Conservation (phyloP, 192 early-diverging fungal genomes). For the Backusella psychrophila region DNA sequence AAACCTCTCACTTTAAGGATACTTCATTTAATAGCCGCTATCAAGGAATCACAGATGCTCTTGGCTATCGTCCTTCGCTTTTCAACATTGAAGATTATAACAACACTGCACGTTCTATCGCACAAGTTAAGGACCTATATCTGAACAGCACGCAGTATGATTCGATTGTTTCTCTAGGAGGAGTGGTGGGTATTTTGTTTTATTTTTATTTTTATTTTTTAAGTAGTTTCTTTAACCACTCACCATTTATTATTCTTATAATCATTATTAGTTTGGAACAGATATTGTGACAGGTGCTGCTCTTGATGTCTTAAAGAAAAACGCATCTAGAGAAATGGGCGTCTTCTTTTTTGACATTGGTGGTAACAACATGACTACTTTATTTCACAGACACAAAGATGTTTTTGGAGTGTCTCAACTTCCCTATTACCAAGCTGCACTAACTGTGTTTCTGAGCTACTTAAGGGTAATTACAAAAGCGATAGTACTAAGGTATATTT, state of each 20-base stretch:
- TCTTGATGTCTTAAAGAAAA: neutral
- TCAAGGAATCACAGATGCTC: neutral
- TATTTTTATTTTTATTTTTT: neutral
- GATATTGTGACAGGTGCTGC: neutral
- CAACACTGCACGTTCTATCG: neutral
- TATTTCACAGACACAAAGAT: conserved; percentile 2
- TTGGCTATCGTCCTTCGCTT: neutral
- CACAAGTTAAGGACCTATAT: neutral
- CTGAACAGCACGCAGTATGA: neutral
- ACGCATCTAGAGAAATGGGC: neutral
- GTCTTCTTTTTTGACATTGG: conserved; percentile 18
- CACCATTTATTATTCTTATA: neutral
- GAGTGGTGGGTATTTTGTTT: neutral
- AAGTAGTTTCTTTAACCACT: neutral
- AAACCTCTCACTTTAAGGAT: neutral
- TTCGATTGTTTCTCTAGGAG: conserved; percentile 17
- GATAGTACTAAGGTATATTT: neutral
- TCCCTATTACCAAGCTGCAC: conserved; percentile 23
- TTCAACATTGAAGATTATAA: neutral
- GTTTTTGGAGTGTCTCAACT: conserved; percentile 17
- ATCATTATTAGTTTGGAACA: neutral
- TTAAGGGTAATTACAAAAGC: conserved; percentile 9
- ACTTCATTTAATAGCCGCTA: neutral
- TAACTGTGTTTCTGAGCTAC: conserved; percentile 19
- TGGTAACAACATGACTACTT: conserved; percentile 3